Conservation (phyloP, 1,139 yeast genomes). For the Lodderomyces metapsilosis region DNA sequence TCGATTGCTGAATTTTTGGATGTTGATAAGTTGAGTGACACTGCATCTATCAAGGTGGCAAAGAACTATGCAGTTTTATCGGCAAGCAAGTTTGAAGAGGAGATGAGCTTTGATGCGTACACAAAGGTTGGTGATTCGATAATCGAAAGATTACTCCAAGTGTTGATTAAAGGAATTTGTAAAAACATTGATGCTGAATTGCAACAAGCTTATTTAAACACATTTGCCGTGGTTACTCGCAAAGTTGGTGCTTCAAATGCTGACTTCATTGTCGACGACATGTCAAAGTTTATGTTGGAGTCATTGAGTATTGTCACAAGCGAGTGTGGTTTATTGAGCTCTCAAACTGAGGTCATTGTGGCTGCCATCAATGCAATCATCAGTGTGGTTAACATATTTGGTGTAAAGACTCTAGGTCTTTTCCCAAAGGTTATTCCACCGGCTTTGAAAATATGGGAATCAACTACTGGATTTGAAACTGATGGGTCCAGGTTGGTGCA, state of each 20-base stretch:
- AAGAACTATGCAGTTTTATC: slow-evolving; percentile 60
- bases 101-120: neutral
- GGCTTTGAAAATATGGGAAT: slow-evolving; percentile 56
- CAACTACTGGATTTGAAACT: slow-evolving; percentile 23
- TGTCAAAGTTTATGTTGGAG: slow-evolving; percentile 40
- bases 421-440: slow-evolving; percentile 85
- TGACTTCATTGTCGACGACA: slow-evolving; percentile 29
- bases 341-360: slow-evolving; percentile 62
- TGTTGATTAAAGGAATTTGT: slow-evolving; percentile 45
- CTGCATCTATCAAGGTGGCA: slow-evolving; percentile 38
- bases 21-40: slow-evolving; percentile 39
- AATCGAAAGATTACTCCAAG: slow-evolving; percentile 40
- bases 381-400: slow-evolving; percentile 67
- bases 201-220: slow-evolving; percentile 68
- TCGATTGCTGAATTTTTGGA: slow-evolving; percentile 60
- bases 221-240: slow-evolving; percentile 60
- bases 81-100: slow-evolving; percentile 60
- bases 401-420: slow-evolving; percentile 82
- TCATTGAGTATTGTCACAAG: slow-evolving; percentile 55
- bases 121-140: neutral
- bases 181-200: slow-evolving; percentile 45
- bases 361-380: slow-evolving; percentile 75
- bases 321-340: slow-evolving; percentile 50
- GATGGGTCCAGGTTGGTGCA: slow-evolving; percentile 45
- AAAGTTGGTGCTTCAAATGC: slow-evolving; percentile 54